A percentile compares a stretch with the other conserved stretches of the same genome.
Conservation (phyloP, 1,284 basidiomycete species). For the Boletus semigastroideus region DNA sequence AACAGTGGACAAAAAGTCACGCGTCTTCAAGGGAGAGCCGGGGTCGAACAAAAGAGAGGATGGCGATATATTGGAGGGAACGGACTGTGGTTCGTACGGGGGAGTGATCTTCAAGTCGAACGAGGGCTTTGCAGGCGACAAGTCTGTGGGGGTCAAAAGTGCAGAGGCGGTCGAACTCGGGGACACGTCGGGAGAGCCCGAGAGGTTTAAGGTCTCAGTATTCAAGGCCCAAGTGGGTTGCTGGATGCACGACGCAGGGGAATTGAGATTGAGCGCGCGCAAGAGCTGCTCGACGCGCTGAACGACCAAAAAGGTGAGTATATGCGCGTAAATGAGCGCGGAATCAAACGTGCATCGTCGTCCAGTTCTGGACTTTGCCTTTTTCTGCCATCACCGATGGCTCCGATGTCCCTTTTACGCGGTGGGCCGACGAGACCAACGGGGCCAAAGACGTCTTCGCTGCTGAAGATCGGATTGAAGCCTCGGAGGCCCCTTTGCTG, state of each 20-base stretch:
- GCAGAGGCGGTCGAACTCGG: constrained; percentile 65
- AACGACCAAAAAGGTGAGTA: constrained; percentile 26
- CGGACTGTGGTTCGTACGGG: constrained; percentile 46
- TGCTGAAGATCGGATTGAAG: constrained; percentile 31
- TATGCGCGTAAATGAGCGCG: constrained; percentile 24
- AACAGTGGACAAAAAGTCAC: constrained; percentile 37
- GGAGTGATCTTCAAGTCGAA: constrained; percentile 56
- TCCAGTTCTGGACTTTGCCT: constrained; percentile 55
- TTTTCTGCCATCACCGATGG: constrained; percentile 74
- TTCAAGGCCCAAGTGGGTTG: constrained; percentile 41
- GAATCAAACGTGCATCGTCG: constrained; percentile 45
- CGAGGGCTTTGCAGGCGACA: constrained; percentile 56
- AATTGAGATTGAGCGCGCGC: constrained; percentile 71
- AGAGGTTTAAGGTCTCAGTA: constrained; percentile 42
- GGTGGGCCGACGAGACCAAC: constrained; percentile 48
- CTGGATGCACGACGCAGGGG: constrained; percentile 55
- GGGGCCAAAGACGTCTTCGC: constrained; percentile 66
- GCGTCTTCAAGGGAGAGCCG: constrained; percentile 37
- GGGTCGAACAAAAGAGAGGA: constrained; percentile 45
- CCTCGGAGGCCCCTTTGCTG: constrained; percentile 25
- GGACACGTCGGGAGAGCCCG: constrained; percentile 62
- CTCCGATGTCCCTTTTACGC: constrained; percentile 56
- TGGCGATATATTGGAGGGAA: constrained; percentile 32
- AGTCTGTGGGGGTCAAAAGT: constrained; percentile 65
- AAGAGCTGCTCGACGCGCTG: constrained; percentile 77